Evolutionary conservation across 768 basidiomycete genomes (phyloP).

Genomic region (Macrolepiota dolichaula): DNA sequence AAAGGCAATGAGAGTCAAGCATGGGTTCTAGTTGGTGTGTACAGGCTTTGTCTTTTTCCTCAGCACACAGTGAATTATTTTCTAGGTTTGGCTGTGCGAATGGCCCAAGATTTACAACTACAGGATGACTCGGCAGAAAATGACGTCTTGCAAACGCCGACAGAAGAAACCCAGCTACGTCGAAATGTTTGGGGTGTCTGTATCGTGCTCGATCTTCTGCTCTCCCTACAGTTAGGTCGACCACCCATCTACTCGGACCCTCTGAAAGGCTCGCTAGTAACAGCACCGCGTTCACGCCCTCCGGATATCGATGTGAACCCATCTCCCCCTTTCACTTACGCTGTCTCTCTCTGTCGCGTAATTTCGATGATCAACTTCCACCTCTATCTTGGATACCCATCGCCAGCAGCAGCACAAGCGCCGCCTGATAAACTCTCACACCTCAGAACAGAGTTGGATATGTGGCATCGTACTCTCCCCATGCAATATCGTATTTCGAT

Average conservation of each 20-base stretch:
- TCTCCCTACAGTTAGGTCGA: conserved; percentile 25
- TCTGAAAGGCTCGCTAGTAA: conserved; percentile 11
- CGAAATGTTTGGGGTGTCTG: conserved; percentile 24
- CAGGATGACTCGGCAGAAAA: conserved; percentile 9
- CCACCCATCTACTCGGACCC: conserved; percentile 21
- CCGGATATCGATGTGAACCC: conserved; percentile 9
- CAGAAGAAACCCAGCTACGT: conserved; percentile 15
- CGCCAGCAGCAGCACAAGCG: conserved; percentile 8
- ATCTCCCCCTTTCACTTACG: conserved; percentile 19
- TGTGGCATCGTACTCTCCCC: conserved; percentile 24
- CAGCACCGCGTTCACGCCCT: neutral
- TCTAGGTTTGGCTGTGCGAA: conserved; percentile 19
- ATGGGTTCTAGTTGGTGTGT: conserved; percentile 23
- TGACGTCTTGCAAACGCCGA: neutral
- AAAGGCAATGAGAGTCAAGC: conserved; percentile 25
- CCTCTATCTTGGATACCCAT: conserved; percentile 20
- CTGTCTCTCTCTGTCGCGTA: conserved; percentile 19
- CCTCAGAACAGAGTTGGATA: conserved; percentile 20
- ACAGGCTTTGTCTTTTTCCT: neutral
- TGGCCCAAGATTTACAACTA: conserved; percentile 20
- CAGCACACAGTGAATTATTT: neutral
- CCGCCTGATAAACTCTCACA: conserved; percentile 14
- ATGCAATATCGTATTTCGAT: conserved; percentile 22
- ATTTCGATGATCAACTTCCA: conserved; percentile 25
- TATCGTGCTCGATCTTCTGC: conserved; percentile 21